Evolutionary conservation across 352 stramenopile genomes (phyloP), one percentile per base, ranked within the genome.

Genomic region (Hyaloperonospora brassicae): DNA sequence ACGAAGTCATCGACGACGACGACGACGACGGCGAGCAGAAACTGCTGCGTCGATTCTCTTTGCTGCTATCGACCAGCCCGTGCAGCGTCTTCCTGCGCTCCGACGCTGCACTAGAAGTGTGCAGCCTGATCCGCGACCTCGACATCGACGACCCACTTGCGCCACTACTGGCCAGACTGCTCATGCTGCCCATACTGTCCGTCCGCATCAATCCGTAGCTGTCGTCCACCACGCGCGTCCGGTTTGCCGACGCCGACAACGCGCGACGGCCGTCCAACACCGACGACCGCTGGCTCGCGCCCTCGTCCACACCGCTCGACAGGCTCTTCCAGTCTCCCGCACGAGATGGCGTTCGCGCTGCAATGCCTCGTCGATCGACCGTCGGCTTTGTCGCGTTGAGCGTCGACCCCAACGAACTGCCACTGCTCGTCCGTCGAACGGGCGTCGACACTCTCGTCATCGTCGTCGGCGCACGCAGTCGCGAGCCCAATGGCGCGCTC

Each of bases 11-110:
- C 1, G 73, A 80, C 45, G 73, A 81, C 21, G 46, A 68, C 21
- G 46, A 68, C 31, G 71, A 81, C 34, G 73, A 84, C 58, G 76
- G 68, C 10, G 73, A 83, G 23, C 62, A 64, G 7, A 84, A 56
- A 53, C 70, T 84, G 45, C 58, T 77, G 39, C 73, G 73, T 27
- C 72, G 58, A 8, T 68, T 52, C 24, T 76, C 67, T 42, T 68
- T 66, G 36, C 74, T 71, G 38, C 52, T 66, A 35, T 69, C 70
- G 17, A 76, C 59, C 30, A 76, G 54, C 24, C 78, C 72, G 22
- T 74, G 65, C 27, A 77, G 52, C 39, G 62, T 76, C 48, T 70
- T 66, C 11, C 59, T 60, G 12, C 60, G 59, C 34, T 70, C 62
- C 2, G 55, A 46, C 9, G 59, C 50, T 12, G 59, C 52, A 45